Conservation (phyloP, 208 protist species). For the Acanthamoeba culbertsoni region DNA sequence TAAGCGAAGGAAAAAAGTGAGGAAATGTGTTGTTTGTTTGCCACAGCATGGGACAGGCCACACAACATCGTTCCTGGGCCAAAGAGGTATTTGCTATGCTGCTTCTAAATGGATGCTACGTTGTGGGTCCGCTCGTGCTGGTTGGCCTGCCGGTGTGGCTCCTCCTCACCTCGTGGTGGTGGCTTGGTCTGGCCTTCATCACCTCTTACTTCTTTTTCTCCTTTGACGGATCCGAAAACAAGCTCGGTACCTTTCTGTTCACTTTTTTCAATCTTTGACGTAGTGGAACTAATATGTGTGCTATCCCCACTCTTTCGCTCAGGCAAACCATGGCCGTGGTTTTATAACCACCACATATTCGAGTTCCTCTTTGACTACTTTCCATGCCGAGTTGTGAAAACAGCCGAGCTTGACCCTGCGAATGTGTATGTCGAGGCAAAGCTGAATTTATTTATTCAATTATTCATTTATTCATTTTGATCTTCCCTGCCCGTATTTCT, state of each 20-base stretch:
- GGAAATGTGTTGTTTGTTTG: no score
- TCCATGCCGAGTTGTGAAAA: background rate
- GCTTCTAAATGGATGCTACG: background rate
- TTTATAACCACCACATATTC: background rate
- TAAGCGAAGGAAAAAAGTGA: no score
- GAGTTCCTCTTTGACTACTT: conserved; percentile 45
- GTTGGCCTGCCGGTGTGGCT: conserved; percentile 8
- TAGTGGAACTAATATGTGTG: no score
- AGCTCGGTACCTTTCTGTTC: background rate
- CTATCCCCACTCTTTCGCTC: background rate
- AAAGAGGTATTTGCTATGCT: background rate
- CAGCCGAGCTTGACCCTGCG: background rate
- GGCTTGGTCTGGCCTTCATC: background rate
- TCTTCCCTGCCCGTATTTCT: background rate
- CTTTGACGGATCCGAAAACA: background rate
- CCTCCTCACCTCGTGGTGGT: background rate
- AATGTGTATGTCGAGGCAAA: background rate
- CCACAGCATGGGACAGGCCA: no score
- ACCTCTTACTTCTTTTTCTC: background rate
- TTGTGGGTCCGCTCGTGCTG: background rate
- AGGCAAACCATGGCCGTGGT: conserved; percentile 5
- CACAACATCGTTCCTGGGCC: no score
- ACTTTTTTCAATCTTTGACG: background rate
- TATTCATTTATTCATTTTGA: background rate
- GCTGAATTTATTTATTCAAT: background rate